Percentiles rank a stretch among this genome's conserved stretches.
Conservation (phyloP, 768 basidiomycete genomes). For the Auriculariales sp. region DNA sequence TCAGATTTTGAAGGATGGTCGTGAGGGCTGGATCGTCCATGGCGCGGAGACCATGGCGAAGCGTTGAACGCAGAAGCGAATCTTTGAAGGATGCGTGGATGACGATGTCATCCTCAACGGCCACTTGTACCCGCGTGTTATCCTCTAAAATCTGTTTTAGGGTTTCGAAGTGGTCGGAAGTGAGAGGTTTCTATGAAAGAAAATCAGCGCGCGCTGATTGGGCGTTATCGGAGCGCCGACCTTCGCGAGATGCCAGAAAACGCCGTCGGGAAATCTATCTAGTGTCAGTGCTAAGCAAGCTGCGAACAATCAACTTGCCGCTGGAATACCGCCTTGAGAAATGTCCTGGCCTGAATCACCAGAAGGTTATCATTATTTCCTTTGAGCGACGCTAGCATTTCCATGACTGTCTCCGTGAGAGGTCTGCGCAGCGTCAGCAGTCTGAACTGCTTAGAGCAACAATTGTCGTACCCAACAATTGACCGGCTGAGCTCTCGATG, state of each 20-base stretch:
- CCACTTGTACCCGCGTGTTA: slow-evolving; percentile 17
- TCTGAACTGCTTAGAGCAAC: not conserved
- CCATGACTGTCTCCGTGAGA: slow-evolving; percentile 35
- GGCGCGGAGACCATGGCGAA: slow-evolving; percentile 32
- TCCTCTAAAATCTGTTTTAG: slow-evolving; percentile 31
- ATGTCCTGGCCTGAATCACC: slow-evolving; percentile 37
- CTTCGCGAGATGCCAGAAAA: slow-evolving; percentile 44
- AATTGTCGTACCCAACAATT: slow-evolving; percentile 31
- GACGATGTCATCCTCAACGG: slow-evolving; percentile 7
- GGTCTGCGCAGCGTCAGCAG: slow-evolving; percentile 20
- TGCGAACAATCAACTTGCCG: slow-evolving; percentile 20
- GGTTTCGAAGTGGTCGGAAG: slow-evolving; percentile 34
- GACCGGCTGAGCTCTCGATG: slow-evolving; percentile 39
- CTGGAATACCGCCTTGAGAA: slow-evolving; percentile 37
- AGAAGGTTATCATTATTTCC: slow-evolving; percentile 43
- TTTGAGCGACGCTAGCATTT: slow-evolving; percentile 31
- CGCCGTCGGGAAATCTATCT: slow-evolving; percentile 41
- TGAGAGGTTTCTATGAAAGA: not conserved
- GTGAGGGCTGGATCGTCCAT: slow-evolving; percentile 34
- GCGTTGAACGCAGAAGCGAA: slow-evolving; percentile 38
- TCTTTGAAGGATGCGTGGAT: slow-evolving; percentile 23
- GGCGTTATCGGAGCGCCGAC: slow-evolving; percentile 17
- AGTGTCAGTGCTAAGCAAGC: not conserved
- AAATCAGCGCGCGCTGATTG: not conserved
- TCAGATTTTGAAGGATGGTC: slow-evolving; percentile 39